A percentile compares a stretch with the other conserved stretches of the same genome.
phyloP scores from a whole-genome alignment of 768 basidiomycete species.

The Termitomyces sp. region DNA sequence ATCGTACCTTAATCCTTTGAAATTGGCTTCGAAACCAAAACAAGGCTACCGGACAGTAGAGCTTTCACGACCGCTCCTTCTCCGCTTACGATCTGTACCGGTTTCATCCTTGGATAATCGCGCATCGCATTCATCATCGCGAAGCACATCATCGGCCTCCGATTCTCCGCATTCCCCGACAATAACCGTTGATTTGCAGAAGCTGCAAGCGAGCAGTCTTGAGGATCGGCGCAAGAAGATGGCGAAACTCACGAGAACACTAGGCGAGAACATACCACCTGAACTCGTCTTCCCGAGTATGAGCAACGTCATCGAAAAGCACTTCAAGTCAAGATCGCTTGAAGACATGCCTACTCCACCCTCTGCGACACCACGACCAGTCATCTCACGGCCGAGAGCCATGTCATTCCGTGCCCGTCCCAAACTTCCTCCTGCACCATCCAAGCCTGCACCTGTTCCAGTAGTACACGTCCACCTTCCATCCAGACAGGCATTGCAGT shows the following conservation, averaged over 20 bases:
- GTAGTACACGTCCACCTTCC: background rate
- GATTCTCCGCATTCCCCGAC: conserved; percentile 20
- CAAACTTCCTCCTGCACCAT: background rate
- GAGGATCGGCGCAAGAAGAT: conserved; percentile 35
- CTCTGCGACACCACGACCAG: background rate
- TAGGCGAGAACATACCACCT: conserved; percentile 47
- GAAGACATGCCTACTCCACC: background rate
- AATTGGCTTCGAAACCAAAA: conserved; percentile 4
- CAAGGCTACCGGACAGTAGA: conserved; percentile 7
- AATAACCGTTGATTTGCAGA: conserved; percentile 16
- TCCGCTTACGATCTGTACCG: conserved; percentile 16
- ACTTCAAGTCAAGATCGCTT: background rate
- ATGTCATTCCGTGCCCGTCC: background rate
- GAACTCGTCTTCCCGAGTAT: conserved; percentile 36
- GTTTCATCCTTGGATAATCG: conserved; percentile 12
- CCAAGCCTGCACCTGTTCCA: background rate
- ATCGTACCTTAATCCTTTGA: background rate
- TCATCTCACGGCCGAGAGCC: conserved; percentile 11
- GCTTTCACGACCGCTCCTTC: conserved; percentile 16
- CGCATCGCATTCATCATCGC: conserved; percentile 9
- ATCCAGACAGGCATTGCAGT: background rate
- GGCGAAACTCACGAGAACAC: conserved; percentile 45
- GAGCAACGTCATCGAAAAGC: background rate
- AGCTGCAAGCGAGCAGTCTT: conserved; percentile 20
- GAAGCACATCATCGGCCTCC: conserved; percentile 12